Evolutionary conservation across 1,139 yeast genomes (phyloP), one percentile per base, ranked within the genome.

Genomic region (Yamadazyma aaseri): DNA sequence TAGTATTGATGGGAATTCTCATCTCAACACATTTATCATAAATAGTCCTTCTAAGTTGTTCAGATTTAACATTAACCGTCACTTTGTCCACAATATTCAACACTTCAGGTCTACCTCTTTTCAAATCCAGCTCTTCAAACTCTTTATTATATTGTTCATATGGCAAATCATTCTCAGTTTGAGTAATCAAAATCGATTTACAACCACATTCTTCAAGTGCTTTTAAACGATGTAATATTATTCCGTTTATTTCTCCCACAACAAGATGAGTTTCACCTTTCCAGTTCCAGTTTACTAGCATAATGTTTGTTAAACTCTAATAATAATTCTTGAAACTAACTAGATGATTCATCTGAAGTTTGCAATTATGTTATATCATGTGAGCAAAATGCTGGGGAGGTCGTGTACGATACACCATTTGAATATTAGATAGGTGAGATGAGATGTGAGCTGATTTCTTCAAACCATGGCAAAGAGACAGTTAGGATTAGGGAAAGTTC

Each of bases 1-100:
- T 75, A 0, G 84, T 81, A 51, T 89, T 89, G 26, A 90, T 69
- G 0, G 97, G 97, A 4, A 90, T 83, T 49, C 97, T 71, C 34
- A 76, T 62, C 39, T 67, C 62, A 31, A 56, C 56, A 58, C 96
- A 87, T 29, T 52, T 63, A 1, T 58, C 46, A 42, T 55, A 77
- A 9, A 86, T 69, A 3, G 53, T 47, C 20, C 53, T 44, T 35
- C 74, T 71, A 32, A 64, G 41, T 1, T 45, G 47, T 0, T 55
- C 48, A 10, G 47, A 39, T 1, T 71, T 65, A 6, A 77, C 53
- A 14, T 77, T 70, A 6, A 86, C 81, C 58, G 84, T 87, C 2
- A 86, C 90, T 39, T 79, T 65, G 55, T 90, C 97, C 3, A 86
- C 86, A 2, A 86, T 65, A 15, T 60, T 50, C 31, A 74, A 79